Conservation (phyloP, 768 basidiomycete genomes). For the Panellus pusillus region DNA sequence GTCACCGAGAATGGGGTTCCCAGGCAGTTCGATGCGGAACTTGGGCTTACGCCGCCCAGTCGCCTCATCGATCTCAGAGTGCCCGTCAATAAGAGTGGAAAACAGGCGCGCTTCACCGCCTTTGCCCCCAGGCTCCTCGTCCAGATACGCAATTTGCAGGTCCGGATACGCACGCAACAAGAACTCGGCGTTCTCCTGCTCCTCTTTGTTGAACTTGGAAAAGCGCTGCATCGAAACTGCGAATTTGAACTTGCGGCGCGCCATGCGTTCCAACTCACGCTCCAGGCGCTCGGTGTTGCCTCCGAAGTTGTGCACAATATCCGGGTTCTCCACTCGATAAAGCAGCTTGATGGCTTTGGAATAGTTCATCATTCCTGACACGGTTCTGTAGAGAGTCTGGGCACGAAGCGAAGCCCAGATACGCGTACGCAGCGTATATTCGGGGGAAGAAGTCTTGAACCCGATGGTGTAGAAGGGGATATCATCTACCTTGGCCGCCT, state of each 20-base stretch:
- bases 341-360: conserved; percentile 99
- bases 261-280: conserved; percentile 95
- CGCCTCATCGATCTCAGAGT: conserved; percentile 90
- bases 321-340: conserved; percentile 98
- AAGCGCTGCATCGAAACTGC: conserved; percentile 98
- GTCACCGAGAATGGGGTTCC: conserved; percentile 98
- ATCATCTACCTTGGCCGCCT: conserved; percentile 79
- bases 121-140: conserved; percentile 90
- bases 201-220: conserved; percentile 99
- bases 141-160: conserved; percentile 95
- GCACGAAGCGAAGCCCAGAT: conserved; percentile 99
- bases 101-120: conserved; percentile 88
- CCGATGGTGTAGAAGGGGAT: conserved; percentile 99
- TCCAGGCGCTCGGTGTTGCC: conserved; percentile 97
- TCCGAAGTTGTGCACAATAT: conserved; percentile 93
- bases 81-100: conserved; percentile 94
- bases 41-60: conserved; percentile 92
- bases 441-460: conserved; percentile 98
- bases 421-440: conserved; percentile 97
- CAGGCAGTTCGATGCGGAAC: conserved; percentile 96
- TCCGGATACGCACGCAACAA: conserved; percentile 97
- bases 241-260: conserved; percentile 97
- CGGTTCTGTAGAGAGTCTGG: conserved; percentile 97
- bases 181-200: conserved; percentile 98
- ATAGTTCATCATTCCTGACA: conserved; percentile 99